These are phyloP conservation scores for Tetradesmus obliquus DNA, from an alignment of 139 green algal species.

Conservation along the genomic window DNA sequence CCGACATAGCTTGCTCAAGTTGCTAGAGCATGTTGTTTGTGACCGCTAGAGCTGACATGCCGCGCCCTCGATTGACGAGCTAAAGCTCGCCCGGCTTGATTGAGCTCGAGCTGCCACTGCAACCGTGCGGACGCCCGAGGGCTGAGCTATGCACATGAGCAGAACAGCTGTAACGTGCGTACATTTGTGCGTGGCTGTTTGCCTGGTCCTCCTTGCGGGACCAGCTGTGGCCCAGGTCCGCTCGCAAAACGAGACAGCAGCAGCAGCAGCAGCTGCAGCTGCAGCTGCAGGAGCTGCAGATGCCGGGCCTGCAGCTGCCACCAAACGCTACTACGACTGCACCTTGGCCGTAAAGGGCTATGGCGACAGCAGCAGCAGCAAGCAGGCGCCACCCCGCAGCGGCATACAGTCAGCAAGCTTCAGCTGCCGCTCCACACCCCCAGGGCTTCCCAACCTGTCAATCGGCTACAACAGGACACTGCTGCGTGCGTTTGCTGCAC, in stretches of 20 bases:
- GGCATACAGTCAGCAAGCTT: not conserved
- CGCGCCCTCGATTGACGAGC: too few species aligned
- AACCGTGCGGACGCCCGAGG: too few species aligned
- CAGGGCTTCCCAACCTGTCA: not conserved
- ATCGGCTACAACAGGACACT: slow-evolving; percentile 14
- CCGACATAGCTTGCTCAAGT: too few species aligned
- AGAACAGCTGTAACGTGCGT: too few species aligned
- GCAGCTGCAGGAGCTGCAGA: not conserved
- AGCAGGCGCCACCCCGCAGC: not conserved
- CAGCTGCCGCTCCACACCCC: not conserved
- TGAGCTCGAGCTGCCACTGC: too few species aligned
- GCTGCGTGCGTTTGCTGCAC: not conserved
- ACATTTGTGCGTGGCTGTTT: too few species aligned
- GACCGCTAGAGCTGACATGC: too few species aligned
- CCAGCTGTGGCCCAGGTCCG: not conserved
- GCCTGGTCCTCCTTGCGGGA: not conserved
- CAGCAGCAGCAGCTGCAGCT: not conserved
- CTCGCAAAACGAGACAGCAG: too few species aligned
- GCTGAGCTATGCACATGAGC: too few species aligned
- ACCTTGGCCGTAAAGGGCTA: not conserved
- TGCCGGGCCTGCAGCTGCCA: not conserved
- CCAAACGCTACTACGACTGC: slow-evolving; percentile 2
- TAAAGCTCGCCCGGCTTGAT: too few species aligned
- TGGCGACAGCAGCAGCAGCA: not conserved
- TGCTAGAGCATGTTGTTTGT: too few species aligned